phyloP scores from a whole-genome alignment of 805 yeast genomes.

The Middelhovenomyces tepae region DNA sequence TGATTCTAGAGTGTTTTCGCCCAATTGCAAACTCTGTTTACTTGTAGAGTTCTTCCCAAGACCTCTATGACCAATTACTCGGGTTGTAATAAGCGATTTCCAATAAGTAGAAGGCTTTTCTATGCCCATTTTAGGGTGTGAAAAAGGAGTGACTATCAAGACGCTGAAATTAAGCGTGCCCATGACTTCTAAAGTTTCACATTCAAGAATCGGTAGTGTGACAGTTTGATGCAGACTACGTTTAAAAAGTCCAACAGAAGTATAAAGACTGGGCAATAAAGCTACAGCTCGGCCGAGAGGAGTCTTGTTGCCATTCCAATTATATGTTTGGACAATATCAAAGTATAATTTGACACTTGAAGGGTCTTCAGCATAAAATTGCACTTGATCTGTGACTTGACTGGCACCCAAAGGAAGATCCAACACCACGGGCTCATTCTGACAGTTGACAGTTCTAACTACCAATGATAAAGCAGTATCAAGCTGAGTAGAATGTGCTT shows the following conservation, averaged over 20 bases:
- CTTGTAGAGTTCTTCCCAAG: constrained; percentile 75
- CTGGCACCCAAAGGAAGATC: constrained; percentile 79
- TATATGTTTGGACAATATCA: constrained; percentile 83
- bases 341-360: constrained; percentile 48
- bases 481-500: constrained; percentile 70
- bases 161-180: constrained; percentile 75
- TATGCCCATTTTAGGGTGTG: constrained; percentile 59
- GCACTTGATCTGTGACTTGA: constrained; percentile 50
- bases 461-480: constrained; percentile 81
- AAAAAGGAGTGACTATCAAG: constrained; percentile 61
- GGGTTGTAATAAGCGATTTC: constrained; percentile 79
- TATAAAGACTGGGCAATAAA: constrained; percentile 48
- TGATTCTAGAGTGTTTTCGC: constrained; percentile 91
- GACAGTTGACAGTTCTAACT: constrained; percentile 37
- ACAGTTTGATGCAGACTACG: constrained; percentile 57
- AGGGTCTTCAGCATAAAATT: constrained; percentile 48
- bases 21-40: constrained; percentile 75
- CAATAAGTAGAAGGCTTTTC: constrained; percentile 71
- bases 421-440: constrained; percentile 48
- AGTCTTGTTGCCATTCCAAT: constrained; percentile 24
- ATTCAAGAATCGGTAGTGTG: constrained; percentile 69
- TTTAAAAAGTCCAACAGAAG: constrained; percentile 59
- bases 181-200: constrained; percentile 59
- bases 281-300: constrained; percentile 82
- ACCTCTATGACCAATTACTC: constrained; percentile 95